Evolutionary conservation across 352 stramenopile genomes (phyloP), one percentile per base, ranked within the genome.

Genomic region (Phytophthora brassicae): DNA sequence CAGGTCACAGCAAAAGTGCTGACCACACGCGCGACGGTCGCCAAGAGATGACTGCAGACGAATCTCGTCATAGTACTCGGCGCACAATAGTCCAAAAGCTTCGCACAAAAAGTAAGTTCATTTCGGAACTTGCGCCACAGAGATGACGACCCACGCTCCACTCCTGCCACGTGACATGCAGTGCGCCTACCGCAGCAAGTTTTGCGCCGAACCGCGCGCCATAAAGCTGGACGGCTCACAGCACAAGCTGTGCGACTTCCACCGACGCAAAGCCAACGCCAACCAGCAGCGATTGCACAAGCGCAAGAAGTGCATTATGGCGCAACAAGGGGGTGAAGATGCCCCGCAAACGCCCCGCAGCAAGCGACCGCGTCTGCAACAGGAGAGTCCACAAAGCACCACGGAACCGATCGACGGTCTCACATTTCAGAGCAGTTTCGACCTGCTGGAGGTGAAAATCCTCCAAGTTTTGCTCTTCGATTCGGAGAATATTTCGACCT

Each of bases 211-310:
- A 17, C 63, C 58, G 4, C 77, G 75, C 23, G 72, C 77, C 8
- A 68, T 62, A 17, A 87, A 87, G 39, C 62, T 74, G 11, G 66
- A 81, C 61, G 75, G 75, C 26, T 69, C 60, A 29, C 22, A 84
- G 49, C 77, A 87, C 60, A 72, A 74, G 4, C 53, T 87, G 9
- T 87, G 75, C 60, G 74, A 84, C 59, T 74, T 78, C 60, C 77
- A 86, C 44, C 70, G 77, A 0, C 66, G 56, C 38, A 79, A 77
- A 39, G 77, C 77, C 50, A 86, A 86, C 35, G 56, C 68, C 39
- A 86, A 78, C 62, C 77, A 86, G 44, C 70, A 75, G 47, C 68
- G 68, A 20, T 50, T 75, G 39, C 68, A 75, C 64, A 68, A 65
- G 46, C 68, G 68, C 63, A 75, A 75, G 67, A 75, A 75, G 54